Percentiles rank a stretch among this genome's conserved stretches.
Evolutionary conservation across 2,329 filamentous ascomycete species (phyloP).

Genomic region (Aspergillus carbonarius): DNA sequence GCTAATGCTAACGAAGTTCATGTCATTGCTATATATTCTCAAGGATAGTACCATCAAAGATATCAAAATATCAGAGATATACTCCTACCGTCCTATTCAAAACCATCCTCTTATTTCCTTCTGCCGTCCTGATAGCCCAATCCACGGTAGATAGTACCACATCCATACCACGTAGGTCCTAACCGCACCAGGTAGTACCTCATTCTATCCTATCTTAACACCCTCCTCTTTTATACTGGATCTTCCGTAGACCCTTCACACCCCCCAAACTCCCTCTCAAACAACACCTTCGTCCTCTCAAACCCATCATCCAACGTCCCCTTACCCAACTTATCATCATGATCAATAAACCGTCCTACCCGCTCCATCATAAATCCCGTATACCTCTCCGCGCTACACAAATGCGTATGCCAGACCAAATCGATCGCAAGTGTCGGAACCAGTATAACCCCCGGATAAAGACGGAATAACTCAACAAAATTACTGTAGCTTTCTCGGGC

Average conservation of each 20-base stretch:
- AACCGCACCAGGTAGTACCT: no score
- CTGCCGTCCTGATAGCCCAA: no score
- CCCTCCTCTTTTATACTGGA: no score
- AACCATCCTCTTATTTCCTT: no score
- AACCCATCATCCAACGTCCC: slow-evolving; percentile 60
- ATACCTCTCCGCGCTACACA: slow-evolving; percentile 25
- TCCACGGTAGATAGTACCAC: no score
- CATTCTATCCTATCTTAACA: no score
- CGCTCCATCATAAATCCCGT: slow-evolving; percentile 43
- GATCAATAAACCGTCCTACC: slow-evolving; percentile 61
- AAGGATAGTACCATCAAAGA: no score
- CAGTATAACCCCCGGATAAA: slow-evolving; percentile 32
- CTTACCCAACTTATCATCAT: slow-evolving; percentile 76
- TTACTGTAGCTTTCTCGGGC: slow-evolving; percentile 54
- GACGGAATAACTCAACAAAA: slow-evolving; percentile 43
- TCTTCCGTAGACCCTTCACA: not conserved
- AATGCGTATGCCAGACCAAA: slow-evolving; percentile 38
- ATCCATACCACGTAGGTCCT: no score
- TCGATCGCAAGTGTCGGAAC: slow-evolving; percentile 38
- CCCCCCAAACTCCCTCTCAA: not conserved
- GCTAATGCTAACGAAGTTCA: no score
- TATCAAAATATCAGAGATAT: no score
- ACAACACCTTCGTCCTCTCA: slow-evolving; percentile 35
- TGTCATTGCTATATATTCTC: no score
- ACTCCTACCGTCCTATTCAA: no score